Conservation (phyloP, 2,329 filamentous ascomycete genomes). For the Colletotrichum sojae region DNA sequence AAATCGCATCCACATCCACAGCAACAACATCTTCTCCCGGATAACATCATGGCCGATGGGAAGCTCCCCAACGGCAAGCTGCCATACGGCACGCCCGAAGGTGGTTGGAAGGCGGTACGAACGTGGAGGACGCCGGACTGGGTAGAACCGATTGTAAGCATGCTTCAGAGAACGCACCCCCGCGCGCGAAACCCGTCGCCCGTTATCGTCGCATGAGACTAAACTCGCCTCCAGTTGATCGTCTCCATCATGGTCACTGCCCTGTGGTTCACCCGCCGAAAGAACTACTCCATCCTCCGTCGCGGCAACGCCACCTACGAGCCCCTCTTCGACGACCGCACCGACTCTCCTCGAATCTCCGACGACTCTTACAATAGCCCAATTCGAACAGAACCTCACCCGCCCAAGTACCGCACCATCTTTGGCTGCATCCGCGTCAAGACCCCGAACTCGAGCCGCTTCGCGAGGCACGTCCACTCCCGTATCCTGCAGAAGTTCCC, state of each 20-base stretch:
- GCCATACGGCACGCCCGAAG: constrained; percentile 41
- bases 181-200: neutral
- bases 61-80: constrained; percentile 35
- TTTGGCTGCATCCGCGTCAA: constrained; percentile 62
- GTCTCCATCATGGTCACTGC: constrained; percentile 54
- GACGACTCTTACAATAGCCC: constrained; percentile 41
- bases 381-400: constrained; percentile 47
- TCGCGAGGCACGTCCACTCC: constrained; percentile 71
- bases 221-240: constrained; percentile 48
- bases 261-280: constrained; percentile 55
- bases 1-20: neutral
- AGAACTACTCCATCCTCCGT: constrained; percentile 52
- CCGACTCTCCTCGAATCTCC: constrained; percentile 44
- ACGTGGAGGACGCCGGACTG: constrained; percentile 51
- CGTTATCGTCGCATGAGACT: neutral
- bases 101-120: constrained; percentile 45
- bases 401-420: constrained; percentile 64
- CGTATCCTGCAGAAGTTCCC: constrained; percentile 76
- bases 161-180: too few species aligned
- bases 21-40: neutral
- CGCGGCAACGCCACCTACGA: constrained; percentile 42
- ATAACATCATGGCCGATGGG: constrained; percentile 35
- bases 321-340: constrained; percentile 43
- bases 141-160: constrained; percentile 51
- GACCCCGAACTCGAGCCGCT: constrained; percentile 74